Evolutionary conservation across 2,329 filamentous ascomycete species (phyloP), one percentile per base, ranked within the genome.

Genomic region (Diaporthe capsici): DNA sequence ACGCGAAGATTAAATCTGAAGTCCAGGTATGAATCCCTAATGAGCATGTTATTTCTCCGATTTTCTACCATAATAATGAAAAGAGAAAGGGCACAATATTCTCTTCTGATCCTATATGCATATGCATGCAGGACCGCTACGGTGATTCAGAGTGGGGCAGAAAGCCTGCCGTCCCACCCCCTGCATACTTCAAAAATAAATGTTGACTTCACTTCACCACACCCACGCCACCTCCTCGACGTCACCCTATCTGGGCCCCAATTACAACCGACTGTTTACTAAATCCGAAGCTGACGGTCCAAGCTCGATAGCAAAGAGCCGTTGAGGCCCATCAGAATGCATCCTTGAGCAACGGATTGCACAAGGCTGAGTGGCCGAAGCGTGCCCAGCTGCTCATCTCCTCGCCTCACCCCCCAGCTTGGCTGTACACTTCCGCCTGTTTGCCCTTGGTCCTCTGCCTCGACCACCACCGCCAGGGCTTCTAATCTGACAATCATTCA

Each of bases 181-280:
- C 65, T 53, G 65, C 47, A 22, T 15, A 20, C 13, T 34, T 37
- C 44, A 75, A 65, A 75, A 72, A 73, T 57, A 67, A 75, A 72
- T 47, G 73, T 75, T 51, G 37, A 51, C 47, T 20, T 28, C 73
- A 57, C 22, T 25, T 28, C 61, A 68, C 17, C 67, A 28, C 20
- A 37, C 20, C 12, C 25, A 22, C 34, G n/a, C 31, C 22, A 70
- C 49, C 17, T 53, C 49, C 17, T 53, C 49, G 8, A 22, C 49
- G 9, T 55, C 22, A 5, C 28, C 5, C 47, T n/a, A 1, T 17
- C 22, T 37, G 47, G 63, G 47, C 44, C 25, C 51, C 31, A 10
- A 25, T 51, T n/a, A 17, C 44, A 25, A 28, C 15, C 10, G 2
- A 51, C 8, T 17, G 5, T 4, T 10, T 22, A 25, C 2, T 0